Evolutionary conservation across 2,329 filamentous ascomycete genomes (phyloP).

Genomic region (Colletotrichum sidae): DNA sequence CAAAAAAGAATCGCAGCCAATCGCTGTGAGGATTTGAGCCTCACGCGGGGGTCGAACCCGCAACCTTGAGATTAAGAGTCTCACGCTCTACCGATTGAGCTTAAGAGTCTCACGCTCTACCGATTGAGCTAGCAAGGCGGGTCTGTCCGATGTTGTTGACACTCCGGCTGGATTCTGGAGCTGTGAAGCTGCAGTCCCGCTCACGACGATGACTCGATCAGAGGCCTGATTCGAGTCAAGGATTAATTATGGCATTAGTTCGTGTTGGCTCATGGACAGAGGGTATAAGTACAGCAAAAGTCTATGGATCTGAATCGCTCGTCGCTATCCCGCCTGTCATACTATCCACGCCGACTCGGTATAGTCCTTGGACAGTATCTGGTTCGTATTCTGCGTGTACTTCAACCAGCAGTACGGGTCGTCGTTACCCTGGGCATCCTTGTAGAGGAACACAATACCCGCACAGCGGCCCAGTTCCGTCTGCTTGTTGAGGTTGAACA

Average conservation of each 20-base stretch:
- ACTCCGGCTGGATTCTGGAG: neutral
- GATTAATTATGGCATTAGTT: neutral
- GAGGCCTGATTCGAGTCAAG: neutral
- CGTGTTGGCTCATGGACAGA: neutral
- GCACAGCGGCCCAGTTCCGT: constrained; percentile 24
- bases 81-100: constrained; percentile 81
- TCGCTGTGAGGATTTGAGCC: constrained; percentile 40
- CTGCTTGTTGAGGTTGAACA: constrained; percentile 27
- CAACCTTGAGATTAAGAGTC: constrained; percentile 71
- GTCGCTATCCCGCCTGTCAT: neutral
- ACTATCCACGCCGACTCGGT: constrained; percentile 31
- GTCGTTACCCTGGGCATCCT: constrained; percentile 21
- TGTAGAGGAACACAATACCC: constrained; percentile 26
- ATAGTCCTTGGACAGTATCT: constrained; percentile 21
- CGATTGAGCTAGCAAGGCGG: constrained; percentile 70
- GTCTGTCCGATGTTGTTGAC: constrained; percentile 3
- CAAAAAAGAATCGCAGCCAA: constrained; percentile 12
- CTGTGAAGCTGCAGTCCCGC: neutral
- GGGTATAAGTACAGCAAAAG: constrained; percentile 2
- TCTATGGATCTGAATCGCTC: neutral
- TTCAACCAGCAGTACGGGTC: constrained; percentile 31
- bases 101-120: constrained; percentile 82
- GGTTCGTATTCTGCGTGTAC: constrained; percentile 29
- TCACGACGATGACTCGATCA: neutral
- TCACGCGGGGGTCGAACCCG: constrained; percentile 42